Percentiles rank a stretch among this genome's conserved stretches.
Conservation (phyloP, 495 filamentous ascomycete species). For the Neurospora tetraspora region DNA sequence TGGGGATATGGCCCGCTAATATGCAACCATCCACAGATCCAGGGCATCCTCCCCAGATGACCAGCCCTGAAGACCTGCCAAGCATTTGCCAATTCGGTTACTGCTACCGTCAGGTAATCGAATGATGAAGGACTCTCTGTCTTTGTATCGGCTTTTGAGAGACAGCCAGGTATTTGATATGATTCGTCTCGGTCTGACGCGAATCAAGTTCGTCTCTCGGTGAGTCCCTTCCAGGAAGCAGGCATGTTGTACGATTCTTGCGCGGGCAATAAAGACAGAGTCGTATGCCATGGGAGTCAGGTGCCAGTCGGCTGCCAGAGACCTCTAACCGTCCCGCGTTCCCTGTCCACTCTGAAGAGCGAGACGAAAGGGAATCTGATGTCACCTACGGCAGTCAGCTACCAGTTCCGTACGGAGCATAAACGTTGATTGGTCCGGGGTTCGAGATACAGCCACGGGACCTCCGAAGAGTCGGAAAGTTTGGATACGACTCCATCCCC, state of each 20-base stretch:
- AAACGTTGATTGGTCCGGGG: neutral
- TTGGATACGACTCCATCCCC: neutral
- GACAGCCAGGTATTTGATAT: neutral
- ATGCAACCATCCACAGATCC: neutral
- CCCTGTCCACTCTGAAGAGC: neutral
- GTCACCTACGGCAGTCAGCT: neutral
- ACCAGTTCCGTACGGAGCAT: neutral
- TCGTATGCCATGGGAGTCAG: neutral
- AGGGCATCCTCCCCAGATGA: neutral
- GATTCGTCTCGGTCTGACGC: neutral
- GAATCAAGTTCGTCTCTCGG: neutral
- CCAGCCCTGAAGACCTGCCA: neutral
- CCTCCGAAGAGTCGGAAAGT: neutral
- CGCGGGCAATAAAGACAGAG: neutral
- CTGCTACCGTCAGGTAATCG: neutral
- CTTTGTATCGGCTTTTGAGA: neutral
- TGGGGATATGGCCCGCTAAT: neutral
- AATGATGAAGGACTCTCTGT: neutral
- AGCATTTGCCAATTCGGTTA: neutral
- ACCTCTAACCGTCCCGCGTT: neutral
- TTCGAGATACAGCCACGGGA: neutral
- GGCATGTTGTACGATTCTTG: neutral
- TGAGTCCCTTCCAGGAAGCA: neutral
- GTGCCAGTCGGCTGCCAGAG: neutral
- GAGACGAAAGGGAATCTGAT: neutral